Evolutionary conservation across 169 alveolate genomes (phyloP).

Genomic region (Cryptosporidium ubiquitum): DNA sequence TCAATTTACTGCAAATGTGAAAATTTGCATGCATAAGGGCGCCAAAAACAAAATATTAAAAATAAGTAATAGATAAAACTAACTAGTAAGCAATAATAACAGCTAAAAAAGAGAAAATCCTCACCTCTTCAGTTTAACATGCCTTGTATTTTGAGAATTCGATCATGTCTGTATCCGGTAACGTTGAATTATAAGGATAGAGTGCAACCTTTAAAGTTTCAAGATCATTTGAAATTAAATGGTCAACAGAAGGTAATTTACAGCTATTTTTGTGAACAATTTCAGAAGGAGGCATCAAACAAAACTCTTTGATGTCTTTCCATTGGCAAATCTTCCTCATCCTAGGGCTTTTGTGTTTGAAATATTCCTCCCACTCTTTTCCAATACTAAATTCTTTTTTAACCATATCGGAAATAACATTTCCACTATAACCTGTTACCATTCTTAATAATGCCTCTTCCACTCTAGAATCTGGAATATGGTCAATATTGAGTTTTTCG

Average conservation of each 20-base stretch:
- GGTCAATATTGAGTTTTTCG: constrained; percentile 44
- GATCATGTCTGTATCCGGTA: constrained; percentile 26
- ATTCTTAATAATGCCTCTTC: constrained; percentile 53
- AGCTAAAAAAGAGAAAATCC: neutral
- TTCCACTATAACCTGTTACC: constrained; percentile 72
- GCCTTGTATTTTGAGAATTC: constrained; percentile 43
- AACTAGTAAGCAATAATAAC: neutral
- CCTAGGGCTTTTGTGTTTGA: constrained; percentile 10
- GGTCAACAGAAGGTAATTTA: constrained; percentile 30
- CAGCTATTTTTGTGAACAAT: constrained; percentile 47
- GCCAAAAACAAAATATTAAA: neutral
- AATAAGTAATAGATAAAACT: neutral
- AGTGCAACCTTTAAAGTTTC: constrained; percentile 16
- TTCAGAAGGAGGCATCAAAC: constrained; percentile 54
- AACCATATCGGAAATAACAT: constrained; percentile 60
- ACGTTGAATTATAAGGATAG: constrained; percentile 35
- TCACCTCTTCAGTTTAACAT: neutral
- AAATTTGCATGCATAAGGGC: constrained; percentile 4
- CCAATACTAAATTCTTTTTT: constrained; percentile 5
- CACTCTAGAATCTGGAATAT: constrained; percentile 43
- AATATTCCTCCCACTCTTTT: constrained; percentile 23
- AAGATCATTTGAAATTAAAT: neutral
- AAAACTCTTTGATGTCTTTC: constrained; percentile 62
- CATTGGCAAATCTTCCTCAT: constrained; percentile 46
- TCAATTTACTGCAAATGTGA: neutral